These are phyloP conservation scores for Cryphonectria radicalis DNA, from an alignment of 2,329 filamentous ascomycete species.

Conservation along the genomic window DNA sequence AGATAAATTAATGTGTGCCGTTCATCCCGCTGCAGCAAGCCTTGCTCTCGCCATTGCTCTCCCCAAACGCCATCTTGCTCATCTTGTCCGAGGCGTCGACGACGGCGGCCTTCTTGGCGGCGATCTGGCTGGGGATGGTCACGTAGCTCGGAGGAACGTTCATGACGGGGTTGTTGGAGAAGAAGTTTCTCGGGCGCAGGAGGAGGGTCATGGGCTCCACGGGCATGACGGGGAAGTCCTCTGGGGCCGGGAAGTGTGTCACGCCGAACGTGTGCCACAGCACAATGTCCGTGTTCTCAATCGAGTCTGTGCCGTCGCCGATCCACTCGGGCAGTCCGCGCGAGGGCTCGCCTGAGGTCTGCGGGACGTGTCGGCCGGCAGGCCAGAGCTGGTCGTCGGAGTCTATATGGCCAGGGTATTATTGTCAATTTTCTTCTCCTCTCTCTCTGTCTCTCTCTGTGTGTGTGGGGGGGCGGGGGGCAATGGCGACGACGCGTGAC, in stretches of 20 bases:
- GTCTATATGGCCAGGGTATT: constrained; percentile 52
- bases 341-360: constrained; percentile 81
- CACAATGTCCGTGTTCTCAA: constrained; percentile 85
- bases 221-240: constrained; percentile 93
- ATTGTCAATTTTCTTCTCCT: constrained; percentile 13
- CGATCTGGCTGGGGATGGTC: constrained; percentile 72
- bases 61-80: constrained; percentile 44
- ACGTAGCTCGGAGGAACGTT: constrained; percentile 80
- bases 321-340: constrained; percentile 78
- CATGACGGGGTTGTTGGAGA: constrained; percentile 75
- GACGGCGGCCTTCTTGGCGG: constrained; percentile 48
- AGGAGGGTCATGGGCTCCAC: constrained; percentile 83
- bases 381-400: constrained; percentile 81
- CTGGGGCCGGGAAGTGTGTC: constrained; percentile 85
- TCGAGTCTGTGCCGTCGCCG: constrained; percentile 66
- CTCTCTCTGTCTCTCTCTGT: not conserved
- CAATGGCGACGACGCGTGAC: not conserved
- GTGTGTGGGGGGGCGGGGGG: too few relatives aligned
- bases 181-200: constrained; percentile 81
- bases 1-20: constrained; percentile 1
- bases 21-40: constrained; percentile 26
- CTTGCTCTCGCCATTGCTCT: not conserved
- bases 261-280: constrained; percentile 95
- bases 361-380: constrained; percentile 84
- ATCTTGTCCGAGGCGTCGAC: constrained; percentile 54